Conservation (phyloP, 2,329 filamentous ascomycete species). For the Samsoniella hepiali region DNA sequence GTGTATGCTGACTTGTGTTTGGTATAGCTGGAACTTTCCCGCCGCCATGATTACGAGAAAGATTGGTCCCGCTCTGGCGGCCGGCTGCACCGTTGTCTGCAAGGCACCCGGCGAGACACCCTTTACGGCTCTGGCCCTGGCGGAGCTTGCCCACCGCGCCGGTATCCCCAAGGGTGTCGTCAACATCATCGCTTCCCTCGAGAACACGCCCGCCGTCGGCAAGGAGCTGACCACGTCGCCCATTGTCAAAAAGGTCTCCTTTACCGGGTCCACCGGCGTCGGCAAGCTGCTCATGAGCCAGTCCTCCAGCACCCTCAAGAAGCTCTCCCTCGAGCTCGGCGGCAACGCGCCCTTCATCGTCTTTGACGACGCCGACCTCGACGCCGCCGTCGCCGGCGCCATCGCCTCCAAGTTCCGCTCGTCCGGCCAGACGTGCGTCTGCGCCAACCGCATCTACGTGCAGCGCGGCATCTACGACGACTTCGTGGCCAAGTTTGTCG, state of each 20-base stretch:
- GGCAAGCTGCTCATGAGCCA: constrained; percentile 85
- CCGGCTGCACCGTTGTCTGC: constrained; percentile 90
- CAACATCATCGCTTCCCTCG: constrained; percentile 77
- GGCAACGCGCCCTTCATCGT: constrained; percentile 97
- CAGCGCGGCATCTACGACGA: constrained; percentile 74
- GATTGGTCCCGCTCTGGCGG: constrained; percentile 73
- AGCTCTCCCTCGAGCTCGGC: constrained; percentile 81
- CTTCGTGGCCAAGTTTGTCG: constrained; percentile 66
- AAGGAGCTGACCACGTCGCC: constrained; percentile 68
- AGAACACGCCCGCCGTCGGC: constrained; percentile 79
- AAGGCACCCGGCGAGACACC: constrained; percentile 93
- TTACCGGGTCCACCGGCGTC: constrained; percentile 75
- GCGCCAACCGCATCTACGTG: constrained; percentile 79
- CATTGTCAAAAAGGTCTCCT: constrained; percentile 83
- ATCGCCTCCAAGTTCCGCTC: constrained; percentile 89
- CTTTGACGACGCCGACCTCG: constrained; percentile 90
- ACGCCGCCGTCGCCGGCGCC: constrained; percentile 77
- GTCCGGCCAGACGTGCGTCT: constrained; percentile 94
- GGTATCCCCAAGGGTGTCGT: constrained; percentile 88
- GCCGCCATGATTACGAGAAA: constrained; percentile 73
- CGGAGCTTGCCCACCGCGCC: constrained; percentile 80
- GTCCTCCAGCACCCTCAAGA: constrained; percentile 78
- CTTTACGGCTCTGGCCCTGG: constrained; percentile 82
- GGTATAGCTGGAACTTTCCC: constrained; percentile 75
- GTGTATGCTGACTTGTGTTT: neutral